Evolutionary conservation across 2,329 filamentous ascomycete genomes (phyloP), one percentile per base, ranked within the genome.

Genomic region (Cordyceps fumosorosea): DNA sequence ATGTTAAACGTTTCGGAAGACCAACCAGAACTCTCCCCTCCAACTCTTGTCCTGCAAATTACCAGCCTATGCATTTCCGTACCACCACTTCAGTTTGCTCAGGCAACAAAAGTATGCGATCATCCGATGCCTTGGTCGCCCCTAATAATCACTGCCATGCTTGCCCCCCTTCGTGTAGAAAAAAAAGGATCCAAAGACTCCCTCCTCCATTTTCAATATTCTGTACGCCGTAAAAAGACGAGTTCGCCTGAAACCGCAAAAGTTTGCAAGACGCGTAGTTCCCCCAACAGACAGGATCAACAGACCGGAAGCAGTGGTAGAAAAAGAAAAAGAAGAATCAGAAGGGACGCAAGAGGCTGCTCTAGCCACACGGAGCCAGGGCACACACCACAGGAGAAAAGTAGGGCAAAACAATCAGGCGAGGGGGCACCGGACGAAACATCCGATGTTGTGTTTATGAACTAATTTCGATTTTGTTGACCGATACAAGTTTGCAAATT

Each of bases 391-490:
- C 3, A 59, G 59, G 64, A 64, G 60, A 63, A 65, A 65, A 53
- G 11, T 50, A 53, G 29, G 40, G 29, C 50, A 29, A 63, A 63
- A 64, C 65, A 67, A 64, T 54, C 58, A 64, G 62, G 58, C 64
- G 64, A 26, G 54, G 22, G 67, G 40, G 62, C 58, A 65, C 60
- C 62, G 64, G 61, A 62, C 64, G 48, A 50, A 32, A 63, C 56
- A 73, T 74, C 73, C 73, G 70, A 71, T 45, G 69, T 75, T 67
- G 73, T 74, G 47, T 62, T 78, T 75, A 77, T 78, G 74, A 74
- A 81, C 77, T 79, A 76, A 78, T 76, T 80, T 83, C 81, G 81
- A 80, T 81, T 81, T 74, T 74, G 77, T 79, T 77, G 75, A 77
- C 72, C 75, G 74, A 80, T 79, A 78, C 45, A 55, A 78, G 74